A percentile compares a stretch with the other conserved stretches of the same genome.
These are phyloP conservation scores for Carex scoparia DNA, from an alignment of 176 grass and related monocot genomes.

Conservation along the genomic window DNA sequence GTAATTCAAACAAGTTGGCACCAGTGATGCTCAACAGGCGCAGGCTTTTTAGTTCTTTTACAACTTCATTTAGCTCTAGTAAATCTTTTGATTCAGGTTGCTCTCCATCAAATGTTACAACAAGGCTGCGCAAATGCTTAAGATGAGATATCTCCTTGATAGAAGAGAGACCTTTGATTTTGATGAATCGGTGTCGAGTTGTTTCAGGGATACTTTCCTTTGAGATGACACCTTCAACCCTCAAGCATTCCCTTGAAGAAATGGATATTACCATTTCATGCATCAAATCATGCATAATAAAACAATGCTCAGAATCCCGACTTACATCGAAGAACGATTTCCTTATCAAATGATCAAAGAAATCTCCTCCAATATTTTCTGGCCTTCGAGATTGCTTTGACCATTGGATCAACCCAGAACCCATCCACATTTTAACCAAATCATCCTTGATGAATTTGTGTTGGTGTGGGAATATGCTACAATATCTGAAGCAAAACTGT, in stretches of 20 bases:
- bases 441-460: constrained; percentile 20
- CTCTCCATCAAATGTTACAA: constrained; percentile 4
- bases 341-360: constrained; percentile 7
- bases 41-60: constrained; percentile 27
- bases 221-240: neutral
- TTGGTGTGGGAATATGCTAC: constrained; percentile 26
- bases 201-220: neutral
- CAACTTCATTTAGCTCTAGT: neutral
- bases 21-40: neutral
- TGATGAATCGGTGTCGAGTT: constrained; percentile 25
- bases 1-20: constrained; percentile 2
- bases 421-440: constrained; percentile 30
- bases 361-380: constrained; percentile 11
- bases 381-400: constrained; percentile 2
- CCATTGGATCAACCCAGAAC: constrained; percentile 10
- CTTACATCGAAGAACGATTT: constrained; percentile 25
- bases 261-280: constrained; percentile 26
- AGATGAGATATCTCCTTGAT: constrained; percentile 21
- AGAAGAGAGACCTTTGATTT: neutral
- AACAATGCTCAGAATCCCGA: neutral
- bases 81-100: neutral
- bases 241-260: constrained; percentile 20
- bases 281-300: constrained; percentile 31
- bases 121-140: constrained; percentile 27
- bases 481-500: constrained; percentile 28